A percentile compares a stretch with the other conserved stretches of the same genome.
These are phyloP conservation scores for Phellinidium pouzarii DNA, from an alignment of 1,284 basidiomycete genomes.

Conservation along the genomic window DNA sequence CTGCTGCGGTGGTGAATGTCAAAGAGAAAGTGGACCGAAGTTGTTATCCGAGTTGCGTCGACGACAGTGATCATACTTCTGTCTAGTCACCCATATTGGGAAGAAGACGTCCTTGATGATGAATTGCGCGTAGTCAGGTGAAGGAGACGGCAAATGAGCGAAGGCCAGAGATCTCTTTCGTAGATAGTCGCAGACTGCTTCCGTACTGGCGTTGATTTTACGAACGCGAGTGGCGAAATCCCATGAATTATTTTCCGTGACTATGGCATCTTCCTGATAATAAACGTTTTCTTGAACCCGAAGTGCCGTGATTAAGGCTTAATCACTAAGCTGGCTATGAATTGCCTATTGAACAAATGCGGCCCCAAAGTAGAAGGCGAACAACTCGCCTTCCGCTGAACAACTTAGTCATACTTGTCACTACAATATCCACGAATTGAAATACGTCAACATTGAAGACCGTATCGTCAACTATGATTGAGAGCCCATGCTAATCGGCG, in stretches of 20 bases:
- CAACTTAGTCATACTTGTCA: slow-evolving; percentile 89
- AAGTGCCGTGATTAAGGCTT: slow-evolving; percentile 79
- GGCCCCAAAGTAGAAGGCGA: not conserved
- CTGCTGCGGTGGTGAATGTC: slow-evolving; percentile 68
- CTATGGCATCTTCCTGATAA: slow-evolving; percentile 90
- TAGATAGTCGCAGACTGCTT: slow-evolving; percentile 76
- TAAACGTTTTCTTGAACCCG: slow-evolving; percentile 69
- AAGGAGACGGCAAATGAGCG: slow-evolving; percentile 29
- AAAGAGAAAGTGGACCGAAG: slow-evolving; percentile 92
- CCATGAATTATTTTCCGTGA: slow-evolving; percentile 96
- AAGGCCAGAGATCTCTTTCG: slow-evolving; percentile 30
- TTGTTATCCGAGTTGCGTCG: slow-evolving; percentile 41
- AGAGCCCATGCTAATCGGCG: slow-evolving; percentile 85
- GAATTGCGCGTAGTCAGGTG: slow-evolving; percentile 32
- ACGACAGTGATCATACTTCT: slow-evolving; percentile 70
- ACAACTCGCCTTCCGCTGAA: slow-evolving; percentile 84
- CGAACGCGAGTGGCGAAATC: slow-evolving; percentile 78
- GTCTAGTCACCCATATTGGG: slow-evolving; percentile 74
- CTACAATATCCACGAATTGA: slow-evolving; percentile 87
- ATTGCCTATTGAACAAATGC: not conserved
- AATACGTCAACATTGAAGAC: slow-evolving; percentile 92
- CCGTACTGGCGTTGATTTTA: slow-evolving; percentile 78
- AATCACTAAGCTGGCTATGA: slow-evolving; percentile 60
- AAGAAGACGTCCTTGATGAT: slow-evolving; percentile 85
- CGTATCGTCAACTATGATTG: slow-evolving; percentile 92